Base-by-base conservation (phyloP, 2,329 filamentous ascomycete genomes). In the Aspergillus fructus region DNA sequence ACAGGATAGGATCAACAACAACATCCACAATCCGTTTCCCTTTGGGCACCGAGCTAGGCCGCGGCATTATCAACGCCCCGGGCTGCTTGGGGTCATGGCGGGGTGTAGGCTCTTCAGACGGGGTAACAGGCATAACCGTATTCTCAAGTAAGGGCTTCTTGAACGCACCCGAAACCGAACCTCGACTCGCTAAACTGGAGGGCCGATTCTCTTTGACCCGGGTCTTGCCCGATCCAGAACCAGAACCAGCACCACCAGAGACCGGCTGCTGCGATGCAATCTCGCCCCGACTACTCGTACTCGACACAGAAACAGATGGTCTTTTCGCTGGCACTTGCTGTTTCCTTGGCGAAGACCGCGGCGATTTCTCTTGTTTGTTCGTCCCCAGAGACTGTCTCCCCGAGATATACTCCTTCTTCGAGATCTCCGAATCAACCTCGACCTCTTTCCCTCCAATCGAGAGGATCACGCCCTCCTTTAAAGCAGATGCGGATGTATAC, bases 21-120 rank as follows among this genome's bases (percentile, higher is more conserved):
- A 91, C 88, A 70, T 90, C 88, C 1, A 90, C 87, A 49, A 89
- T 78, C 52, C 85, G 82, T 66, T 86, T 89, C 1, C 85, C 87
- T 57, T 80, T 81, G 0, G 85, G 83, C 47, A 78, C 79, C 12
- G 74, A 71, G 21, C 69, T 74, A 2, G 85, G 86, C 30, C 85
- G 77, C 66, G 83, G 85, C 87, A 91, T 90, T 5, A 90, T 80
- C 27, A 90, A 71, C 1, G 88, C 86, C 43, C 82, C 83, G 5
- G 81, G 76, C 3, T 79, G 78, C 33, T 74, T 78, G 0, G 86
- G 85, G 66, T 89, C 84, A 71, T 90, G 86, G 30, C 87, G 83
- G n/a, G 88, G 85, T 23, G 78, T 78, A 3, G 86, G 83, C 33
- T 74, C 76, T 19, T 72, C 71, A 43, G 78, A 74, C 2, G 66